Base-by-base conservation (phyloP, 108 stramenopile genomes). In the Nitzschia sp. region DNA sequence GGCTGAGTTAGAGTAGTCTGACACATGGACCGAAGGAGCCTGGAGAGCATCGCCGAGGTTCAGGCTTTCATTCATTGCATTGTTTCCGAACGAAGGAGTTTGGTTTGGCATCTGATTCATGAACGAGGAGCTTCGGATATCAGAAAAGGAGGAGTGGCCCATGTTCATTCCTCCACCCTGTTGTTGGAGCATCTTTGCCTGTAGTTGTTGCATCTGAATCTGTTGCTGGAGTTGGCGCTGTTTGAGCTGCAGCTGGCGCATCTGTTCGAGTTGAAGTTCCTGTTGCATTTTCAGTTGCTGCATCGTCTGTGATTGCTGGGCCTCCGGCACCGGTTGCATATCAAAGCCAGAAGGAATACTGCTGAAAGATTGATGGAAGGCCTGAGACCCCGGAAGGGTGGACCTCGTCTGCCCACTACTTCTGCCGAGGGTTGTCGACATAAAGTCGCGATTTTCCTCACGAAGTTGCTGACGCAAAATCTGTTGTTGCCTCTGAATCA, bases 221-320 rank as follows among this genome's bases (percentile, higher is more conserved):
- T 45, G 45, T 3, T 57, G 54, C 23, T 68, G 56, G 13, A 45
- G 26, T 36, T 63, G 60, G 27, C 55, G 64, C 34, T 59, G 64
- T 18, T 59, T 36, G 1, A 54, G 8, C 31, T 63, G 60, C 24
- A 57, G 26, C 25, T 64, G 53, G 9, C 33, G 61, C 35, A 62
- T 62, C 23, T 54, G 33, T 18, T 49, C 25, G 35, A 49, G 32
- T 30, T 60, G 69, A 18, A 36, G 25, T 28, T 45, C 25, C 25
- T 60, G 69, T 34, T 70, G 69, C n/a, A 59, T n/a, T n/a, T 56
- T 60, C 24, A 51, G 45, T 56, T 56, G 67, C 25, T 68, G 61
- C 5, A 28, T 1, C 8, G 45, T 36, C 26, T 70, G 49, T 51
- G 13, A 63, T 19, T 46, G 28, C 33, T 59, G 56, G 13, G 31